Base-by-base conservation (phyloP, 164 flowering plant species). In the Protea cynaroides region DNA sequence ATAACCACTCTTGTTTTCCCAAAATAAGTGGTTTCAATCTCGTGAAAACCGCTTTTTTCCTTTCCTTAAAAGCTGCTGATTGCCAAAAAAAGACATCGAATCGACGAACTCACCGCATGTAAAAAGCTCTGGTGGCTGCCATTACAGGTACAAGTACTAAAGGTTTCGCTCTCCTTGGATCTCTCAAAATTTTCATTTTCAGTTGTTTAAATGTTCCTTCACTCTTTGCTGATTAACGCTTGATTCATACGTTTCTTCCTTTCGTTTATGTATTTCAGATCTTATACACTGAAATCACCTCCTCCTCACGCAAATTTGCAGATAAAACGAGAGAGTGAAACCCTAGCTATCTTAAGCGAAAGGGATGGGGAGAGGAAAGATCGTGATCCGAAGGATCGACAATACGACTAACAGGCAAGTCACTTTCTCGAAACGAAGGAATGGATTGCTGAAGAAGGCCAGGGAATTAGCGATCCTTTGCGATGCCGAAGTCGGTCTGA, bases 331-430 rank as follows among this genome's bases (percentile, higher is more conserved):
- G 55, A 53, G 55, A 29, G 29, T 1, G 40, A 53, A 62, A 62
- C 61, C 67, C 68, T 36, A 57, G 66, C 25, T 23, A 18, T 50
- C 50, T 25, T 8, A 46, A 18, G 43, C 25, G 8, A 21, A 21
- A 40, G 7, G 9, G 47, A 87, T 89, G 96, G 92, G 91, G 44
- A 84, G 96, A 72, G 92, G 96, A 57, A 89, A 89, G 85, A 89
- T 84, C 44, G 88, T 75, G 73, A 89, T 89, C 44, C 63, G 75
- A 53, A 75, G 85, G 78, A 89, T 86, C 73, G 96, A 85, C 63
- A 83, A 89, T 64, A 61, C 85, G 1, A 82, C 96, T 4, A 89
- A 81, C 71, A 76, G 96, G 72, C 96, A 89, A 75, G 92, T 89
- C 61, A 86, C 96, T 36, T 89, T 89, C 69, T 84, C 96, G 12